Evolutionary conservation across 352 stramenopile genomes (phyloP).

Genomic region (Globisporangium middletonii): DNA sequence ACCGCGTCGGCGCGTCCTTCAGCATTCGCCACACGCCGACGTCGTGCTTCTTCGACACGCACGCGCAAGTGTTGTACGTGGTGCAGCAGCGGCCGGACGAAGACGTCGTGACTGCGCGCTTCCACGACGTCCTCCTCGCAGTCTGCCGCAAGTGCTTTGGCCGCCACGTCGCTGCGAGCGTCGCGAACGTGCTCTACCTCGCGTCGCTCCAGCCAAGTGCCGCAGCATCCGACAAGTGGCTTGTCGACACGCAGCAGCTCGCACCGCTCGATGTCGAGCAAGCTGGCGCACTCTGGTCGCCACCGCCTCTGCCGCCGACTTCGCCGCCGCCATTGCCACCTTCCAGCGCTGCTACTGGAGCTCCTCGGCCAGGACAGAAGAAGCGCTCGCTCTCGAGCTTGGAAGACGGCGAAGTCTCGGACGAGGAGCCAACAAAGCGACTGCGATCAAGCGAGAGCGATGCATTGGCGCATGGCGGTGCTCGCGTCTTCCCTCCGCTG

Average conservation of each 20-base stretch:
- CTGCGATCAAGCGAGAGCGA: neutral
- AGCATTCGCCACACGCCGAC: slow-evolving; percentile 23
- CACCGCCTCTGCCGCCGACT: neutral
- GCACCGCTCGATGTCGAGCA: slow-evolving; percentile 31
- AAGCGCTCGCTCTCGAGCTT: slow-evolving; percentile 19
- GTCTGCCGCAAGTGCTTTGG: slow-evolving; percentile 52
- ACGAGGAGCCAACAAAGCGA: slow-evolving; percentile 16
- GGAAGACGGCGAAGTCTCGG: slow-evolving; percentile 51
- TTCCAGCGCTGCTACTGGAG: neutral
- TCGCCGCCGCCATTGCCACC: no score
- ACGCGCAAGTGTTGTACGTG: slow-evolving; percentile 29
- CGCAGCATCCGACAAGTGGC: slow-evolving; percentile 37
- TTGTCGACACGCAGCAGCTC: slow-evolving; percentile 55
- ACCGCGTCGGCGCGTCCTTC: slow-evolving; percentile 36
- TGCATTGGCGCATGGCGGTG: neutral
- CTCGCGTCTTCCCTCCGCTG: neutral
- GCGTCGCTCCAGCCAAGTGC: slow-evolving; percentile 45
- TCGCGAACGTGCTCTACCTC: slow-evolving; percentile 72
- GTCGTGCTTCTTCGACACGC: slow-evolving; percentile 42
- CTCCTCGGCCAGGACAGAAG: neutral
- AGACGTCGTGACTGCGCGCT: slow-evolving; percentile 16
- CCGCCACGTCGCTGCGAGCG: slow-evolving; percentile 28
- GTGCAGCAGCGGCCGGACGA: slow-evolving; percentile 20
- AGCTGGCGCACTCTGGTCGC: slow-evolving; percentile 28
- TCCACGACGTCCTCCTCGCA: slow-evolving; percentile 57